phyloP scores from a whole-genome alignment of 176 grass and related monocot genomes.

The Zoysia pacifica region DNA sequence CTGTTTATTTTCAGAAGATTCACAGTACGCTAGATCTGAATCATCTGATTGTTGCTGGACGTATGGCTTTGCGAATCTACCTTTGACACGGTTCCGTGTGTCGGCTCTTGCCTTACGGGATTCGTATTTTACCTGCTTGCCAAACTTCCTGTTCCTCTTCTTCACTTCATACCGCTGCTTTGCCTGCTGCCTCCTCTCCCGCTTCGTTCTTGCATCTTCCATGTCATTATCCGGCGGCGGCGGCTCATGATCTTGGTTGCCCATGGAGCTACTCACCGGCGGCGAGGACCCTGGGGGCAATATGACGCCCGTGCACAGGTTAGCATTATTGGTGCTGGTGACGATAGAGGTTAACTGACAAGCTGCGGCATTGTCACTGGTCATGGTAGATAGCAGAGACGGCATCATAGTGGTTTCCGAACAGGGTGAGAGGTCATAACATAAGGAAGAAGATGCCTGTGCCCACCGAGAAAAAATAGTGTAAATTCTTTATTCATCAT shows the following conservation, averaged over 20 bases:
- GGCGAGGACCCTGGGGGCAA: neutral
- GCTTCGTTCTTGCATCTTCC: neutral
- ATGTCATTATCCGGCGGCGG: neutral
- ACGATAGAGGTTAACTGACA: constrained; percentile 6
- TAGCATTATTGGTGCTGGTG: neutral
- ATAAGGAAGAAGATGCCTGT: constrained; percentile 26
- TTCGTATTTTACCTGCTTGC: constrained; percentile 44
- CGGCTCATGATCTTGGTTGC: constrained; percentile 16
- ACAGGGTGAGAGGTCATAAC: constrained; percentile 17
- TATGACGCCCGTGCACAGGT: neutral
- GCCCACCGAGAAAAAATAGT: neutral
- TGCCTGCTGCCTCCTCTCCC: constrained; percentile 38
- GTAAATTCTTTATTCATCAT: too few species aligned
- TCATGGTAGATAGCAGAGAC: constrained; percentile 26
- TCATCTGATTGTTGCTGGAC: neutral
- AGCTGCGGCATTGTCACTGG: constrained; percentile 21
- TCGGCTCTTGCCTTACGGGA: constrained; percentile 49
- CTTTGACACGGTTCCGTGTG: constrained; percentile 38
- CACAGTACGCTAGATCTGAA: neutral
- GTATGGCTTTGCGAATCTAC: constrained; percentile 43
- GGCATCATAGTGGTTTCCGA: constrained; percentile 1
- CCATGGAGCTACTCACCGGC: neutral
- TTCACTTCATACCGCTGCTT: constrained; percentile 46
- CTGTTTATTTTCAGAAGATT: too few species aligned
- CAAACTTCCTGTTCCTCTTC: constrained; percentile 46